Evolutionary conservation across 176 grass and related monocot genomes (phyloP), one percentile per base, ranked within the genome.

Genomic region (Oryza nivara): DNA sequence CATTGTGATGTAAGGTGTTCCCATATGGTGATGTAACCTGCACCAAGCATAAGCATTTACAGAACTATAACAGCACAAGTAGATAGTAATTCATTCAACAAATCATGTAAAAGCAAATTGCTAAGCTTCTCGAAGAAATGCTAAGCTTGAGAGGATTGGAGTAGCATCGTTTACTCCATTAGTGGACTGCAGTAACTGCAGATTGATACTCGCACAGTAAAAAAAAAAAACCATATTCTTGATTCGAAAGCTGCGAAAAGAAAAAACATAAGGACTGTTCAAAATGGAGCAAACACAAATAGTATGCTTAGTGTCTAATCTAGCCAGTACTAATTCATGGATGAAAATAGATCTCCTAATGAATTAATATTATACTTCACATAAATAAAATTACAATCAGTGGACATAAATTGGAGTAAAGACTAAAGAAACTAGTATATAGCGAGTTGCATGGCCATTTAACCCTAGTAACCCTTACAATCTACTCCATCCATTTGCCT

Each of bases 21-120:
- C 93, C 96, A 70, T 89, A 92, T 72, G 96, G 93, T 68, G 96
- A 94, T 38, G 96, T 99, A 79, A 96, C 91, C 96, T 99, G 75
- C 52, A 91, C 11, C 76, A 44, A 75, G n/a, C 49, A 84, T 70
- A 71, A 71, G 11, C 66, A 70, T 47, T 74, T 78, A 54, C 48
- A 74, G 43, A 67, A 83, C 13, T 49, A 47, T 25, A 34, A 34
- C 15, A 76, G 32, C 16, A 34, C 11, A 3, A 61, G 35, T 15
- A 19, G 52, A 12, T 14, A 68, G 16, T 13, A 70, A 85, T 76
- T 13, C 79, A 54, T 13, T 68, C 17, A 68, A 72, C 30, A 56
- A 80, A 74, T 63, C 16, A 19, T 65, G 54, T 66, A 9, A 26
- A 65, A 74, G 61, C 0, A 35, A 49, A 48, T 14, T 40, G 16